Percentiles rank a stretch among this genome's conserved stretches.
phyloP scores from a whole-genome alignment of 371 early-diverging fungal genomes.

The Mucor indicus region DNA sequence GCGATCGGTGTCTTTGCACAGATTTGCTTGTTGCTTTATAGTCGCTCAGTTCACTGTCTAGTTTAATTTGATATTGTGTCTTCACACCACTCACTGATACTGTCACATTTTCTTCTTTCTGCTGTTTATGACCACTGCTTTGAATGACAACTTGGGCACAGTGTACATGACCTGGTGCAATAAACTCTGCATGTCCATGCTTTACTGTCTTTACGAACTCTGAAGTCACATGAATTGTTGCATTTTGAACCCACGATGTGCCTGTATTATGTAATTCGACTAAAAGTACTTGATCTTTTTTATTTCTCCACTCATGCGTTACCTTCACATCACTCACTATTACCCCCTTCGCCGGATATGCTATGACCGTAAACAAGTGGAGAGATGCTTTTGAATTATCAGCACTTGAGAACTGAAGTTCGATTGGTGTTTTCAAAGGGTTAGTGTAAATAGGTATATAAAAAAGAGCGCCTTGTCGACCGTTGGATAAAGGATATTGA shows the following conservation, averaged over 20 bases:
- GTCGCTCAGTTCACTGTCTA: neutral
- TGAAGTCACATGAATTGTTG: neutral
- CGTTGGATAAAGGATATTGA: neutral
- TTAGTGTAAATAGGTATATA: conserved; percentile 10
- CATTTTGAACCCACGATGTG: conserved; percentile 3
- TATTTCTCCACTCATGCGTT: conserved; percentile 3
- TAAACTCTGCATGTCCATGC: neutral
- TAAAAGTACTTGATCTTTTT: conserved; percentile 10
- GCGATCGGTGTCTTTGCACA: conserved; percentile 23
- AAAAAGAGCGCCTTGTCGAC: conserved; percentile 6
- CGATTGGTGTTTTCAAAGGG: neutral
- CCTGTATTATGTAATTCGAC: conserved; percentile 16
- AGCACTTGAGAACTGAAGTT: neutral
- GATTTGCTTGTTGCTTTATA: neutral
- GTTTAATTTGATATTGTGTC: no score
- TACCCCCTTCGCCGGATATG: neutral
- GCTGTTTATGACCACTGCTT: no score
- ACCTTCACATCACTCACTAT: neutral
- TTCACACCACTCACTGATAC: no score
- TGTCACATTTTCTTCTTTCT: no score
- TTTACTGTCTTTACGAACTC: conserved; percentile 1
- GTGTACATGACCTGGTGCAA: conserved; percentile 17
- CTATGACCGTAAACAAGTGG: conserved; percentile 9
- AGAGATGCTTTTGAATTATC: conserved; percentile 1
- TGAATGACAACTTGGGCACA: no score